Conservation (phyloP, 176 grass and related monocot species). For the Neostapfia colusana region DNA sequence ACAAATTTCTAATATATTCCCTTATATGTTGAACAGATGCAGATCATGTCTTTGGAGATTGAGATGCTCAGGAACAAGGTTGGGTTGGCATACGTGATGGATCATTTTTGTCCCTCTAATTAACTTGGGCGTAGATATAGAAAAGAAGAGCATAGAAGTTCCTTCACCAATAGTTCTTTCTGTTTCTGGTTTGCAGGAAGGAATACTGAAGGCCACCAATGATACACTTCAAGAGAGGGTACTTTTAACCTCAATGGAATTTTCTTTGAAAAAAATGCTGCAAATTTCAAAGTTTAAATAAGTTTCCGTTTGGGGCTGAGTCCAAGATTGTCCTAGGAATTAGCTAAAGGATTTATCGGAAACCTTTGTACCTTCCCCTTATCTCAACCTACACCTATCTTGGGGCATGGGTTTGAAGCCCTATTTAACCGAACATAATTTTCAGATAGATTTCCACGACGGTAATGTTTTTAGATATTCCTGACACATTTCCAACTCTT, state of each 20-base stretch:
- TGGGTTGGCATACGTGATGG: not conserved
- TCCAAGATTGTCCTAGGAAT: not conserved
- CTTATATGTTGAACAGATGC: slow-evolving; percentile 61
- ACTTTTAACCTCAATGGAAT: not conserved
- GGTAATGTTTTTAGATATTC: not conserved
- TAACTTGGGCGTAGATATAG: not conserved
- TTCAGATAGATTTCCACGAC: not conserved
- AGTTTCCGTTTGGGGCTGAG: not conserved
- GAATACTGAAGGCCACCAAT: slow-evolving; percentile 60
- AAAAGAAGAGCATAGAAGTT: not conserved
- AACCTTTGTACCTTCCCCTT: not conserved
- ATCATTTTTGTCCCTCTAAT: slow-evolving; percentile 10
- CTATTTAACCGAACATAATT: not conserved
- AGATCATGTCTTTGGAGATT: slow-evolving; percentile 73
- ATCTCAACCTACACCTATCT: not conserved
- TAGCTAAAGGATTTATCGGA: not conserved
- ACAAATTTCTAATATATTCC: not conserved
- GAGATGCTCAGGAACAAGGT: slow-evolving; percentile 81
- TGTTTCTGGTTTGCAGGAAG: slow-evolving; percentile 56
- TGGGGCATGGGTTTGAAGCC: not conserved
- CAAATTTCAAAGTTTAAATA: not conserved
- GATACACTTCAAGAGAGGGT: slow-evolving; percentile 73
- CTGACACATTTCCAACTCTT: not conserved
- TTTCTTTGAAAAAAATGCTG: not conserved
- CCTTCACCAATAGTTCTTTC: not conserved